Evolutionary conservation across 371 early-diverging fungal genomes (phyloP).

Genomic region (Saksenaea vasiformis): DNA sequence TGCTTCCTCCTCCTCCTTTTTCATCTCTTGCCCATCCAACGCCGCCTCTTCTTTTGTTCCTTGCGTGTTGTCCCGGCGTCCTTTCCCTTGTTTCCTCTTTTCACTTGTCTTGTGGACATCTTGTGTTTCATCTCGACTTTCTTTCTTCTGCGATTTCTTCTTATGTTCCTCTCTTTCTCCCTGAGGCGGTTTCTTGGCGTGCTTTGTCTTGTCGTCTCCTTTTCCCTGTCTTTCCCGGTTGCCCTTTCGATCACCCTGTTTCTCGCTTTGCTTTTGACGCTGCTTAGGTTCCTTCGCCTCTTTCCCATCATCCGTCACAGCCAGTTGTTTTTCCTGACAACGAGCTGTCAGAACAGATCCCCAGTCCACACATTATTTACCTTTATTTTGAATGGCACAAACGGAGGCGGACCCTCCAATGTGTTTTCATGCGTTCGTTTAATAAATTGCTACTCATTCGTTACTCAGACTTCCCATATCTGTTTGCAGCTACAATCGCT

Average conservation of each 20-base stretch:
- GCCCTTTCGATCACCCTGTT: background rate
- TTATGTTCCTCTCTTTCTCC: slow-evolving; percentile 20
- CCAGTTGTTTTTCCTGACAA: too few relatives aligned
- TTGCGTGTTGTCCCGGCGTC: background rate
- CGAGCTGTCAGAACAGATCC: too few relatives aligned
- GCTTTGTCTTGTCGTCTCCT: background rate
- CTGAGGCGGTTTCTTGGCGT: background rate
- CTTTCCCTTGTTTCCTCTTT: slow-evolving; percentile 32
- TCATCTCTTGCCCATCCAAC: background rate
- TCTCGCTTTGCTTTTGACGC: background rate
- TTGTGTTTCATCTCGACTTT: slow-evolving; percentile 39
- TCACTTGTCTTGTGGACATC: slow-evolving; percentile 30
- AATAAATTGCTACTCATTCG: slow-evolving; percentile 34
- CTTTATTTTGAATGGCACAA: slow-evolving; percentile 47
- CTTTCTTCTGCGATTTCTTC: slow-evolving; percentile 47
- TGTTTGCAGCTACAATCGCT: background rate
- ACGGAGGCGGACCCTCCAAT: slow-evolving; percentile 38
- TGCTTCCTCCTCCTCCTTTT: background rate
- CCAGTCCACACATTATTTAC: too few relatives aligned
- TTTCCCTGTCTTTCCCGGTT: background rate
- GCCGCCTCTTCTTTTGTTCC: background rate
- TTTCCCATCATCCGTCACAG: background rate
- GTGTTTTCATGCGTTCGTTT: slow-evolving; percentile 17
- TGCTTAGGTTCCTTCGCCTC: too few relatives aligned
- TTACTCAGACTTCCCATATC: background rate